Evolutionary conservation across 495 filamentous ascomycete species (phyloP).

Genomic region (Aspergillus haitiensis): DNA sequence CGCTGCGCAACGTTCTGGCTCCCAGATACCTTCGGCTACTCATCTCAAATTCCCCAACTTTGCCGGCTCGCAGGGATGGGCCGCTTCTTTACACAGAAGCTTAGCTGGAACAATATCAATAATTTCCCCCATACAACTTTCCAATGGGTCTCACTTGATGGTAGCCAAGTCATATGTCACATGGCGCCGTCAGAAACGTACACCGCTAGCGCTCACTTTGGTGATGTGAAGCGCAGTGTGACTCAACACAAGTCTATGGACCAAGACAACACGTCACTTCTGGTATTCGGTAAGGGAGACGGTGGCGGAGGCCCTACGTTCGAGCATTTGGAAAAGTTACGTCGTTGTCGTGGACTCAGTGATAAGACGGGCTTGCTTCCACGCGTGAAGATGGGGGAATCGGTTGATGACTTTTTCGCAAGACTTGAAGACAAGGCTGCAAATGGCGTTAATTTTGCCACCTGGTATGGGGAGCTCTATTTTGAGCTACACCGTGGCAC

Average conservation of each 20-base stretch:
- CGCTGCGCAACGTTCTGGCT: slow-evolving; percentile 93
- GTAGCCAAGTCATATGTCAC: slow-evolving; percentile 94
- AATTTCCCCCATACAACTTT: slow-evolving; percentile 98
- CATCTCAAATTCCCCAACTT: slow-evolving; percentile 87
- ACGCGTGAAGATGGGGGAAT: slow-evolving; percentile 83
- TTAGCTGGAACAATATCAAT: slow-evolving; percentile 98
- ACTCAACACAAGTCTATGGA: slow-evolving; percentile 95
- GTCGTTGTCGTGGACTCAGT: slow-evolving; percentile 89
- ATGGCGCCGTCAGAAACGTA: slow-evolving; percentile 96
- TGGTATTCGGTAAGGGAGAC: slow-evolving; percentile 95
- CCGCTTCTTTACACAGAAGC: slow-evolving; percentile 95
- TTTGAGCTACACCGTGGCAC: slow-evolving; percentile 96
- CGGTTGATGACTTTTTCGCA: slow-evolving; percentile 96
- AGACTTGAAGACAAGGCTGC: slow-evolving; percentile 69
- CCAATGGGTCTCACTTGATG: slow-evolving; percentile 94
- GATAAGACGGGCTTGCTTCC: slow-evolving; percentile 83
- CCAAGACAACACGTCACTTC: slow-evolving; percentile 79
- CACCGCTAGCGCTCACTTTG: slow-evolving; percentile 91
- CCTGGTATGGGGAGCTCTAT: slow-evolving; percentile 98
- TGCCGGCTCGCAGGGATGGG: slow-evolving; percentile 91
- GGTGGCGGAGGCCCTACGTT: slow-evolving; percentile 95
- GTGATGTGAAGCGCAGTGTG: slow-evolving; percentile 87
- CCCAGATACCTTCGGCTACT: slow-evolving; percentile 97
- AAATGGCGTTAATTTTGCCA: slow-evolving; percentile 76
- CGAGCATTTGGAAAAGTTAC: slow-evolving; percentile 89